Evolutionary conservation across 441 rosid genomes (phyloP).

Genomic region (Populus hybrid): DNA sequence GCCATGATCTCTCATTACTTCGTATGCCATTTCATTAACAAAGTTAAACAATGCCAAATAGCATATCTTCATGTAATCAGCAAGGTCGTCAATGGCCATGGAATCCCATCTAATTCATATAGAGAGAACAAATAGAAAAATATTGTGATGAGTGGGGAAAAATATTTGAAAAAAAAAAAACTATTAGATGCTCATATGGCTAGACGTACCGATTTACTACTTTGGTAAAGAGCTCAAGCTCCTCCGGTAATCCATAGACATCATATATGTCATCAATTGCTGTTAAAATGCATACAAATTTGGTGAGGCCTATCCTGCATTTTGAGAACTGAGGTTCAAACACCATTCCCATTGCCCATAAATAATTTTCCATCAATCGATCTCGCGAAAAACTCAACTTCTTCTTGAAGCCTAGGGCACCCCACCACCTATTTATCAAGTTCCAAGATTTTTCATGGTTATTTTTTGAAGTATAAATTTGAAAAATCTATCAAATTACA

Average conservation of each 20-base stretch:
- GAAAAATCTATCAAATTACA: no score
- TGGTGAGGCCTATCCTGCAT: conserved; percentile 22
- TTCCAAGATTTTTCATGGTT: background rate
- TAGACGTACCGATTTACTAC: conserved; percentile 11
- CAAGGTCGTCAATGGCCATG: conserved; percentile 12
- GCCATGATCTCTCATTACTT: conserved; percentile 13
- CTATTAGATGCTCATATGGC: background rate
- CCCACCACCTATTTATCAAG: conserved; percentile 35
- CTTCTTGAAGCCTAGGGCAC: conserved; percentile 1
- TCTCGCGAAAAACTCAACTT: conserved; percentile 25
- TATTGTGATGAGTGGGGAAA: no score
- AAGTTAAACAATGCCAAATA: conserved; percentile 18
- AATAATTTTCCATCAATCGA: conserved; percentile 29
- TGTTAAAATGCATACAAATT: conserved; percentile 15
- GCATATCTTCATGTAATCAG: conserved; percentile 32
- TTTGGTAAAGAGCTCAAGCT: conserved; percentile 27
- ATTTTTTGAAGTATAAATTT: accelerated
- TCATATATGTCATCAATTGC: conserved; percentile 39
- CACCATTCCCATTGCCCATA: conserved; percentile 21
- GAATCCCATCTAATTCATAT: conserved; percentile 23
- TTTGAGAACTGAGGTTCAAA: conserved; percentile 19
- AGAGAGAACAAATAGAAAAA: no score
- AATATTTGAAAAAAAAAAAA: background rate
- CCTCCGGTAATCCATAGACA: conserved; percentile 30
- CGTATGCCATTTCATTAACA: conserved; percentile 19